These are phyloP conservation scores for Grosmannia huntii DNA, from an alignment of 2,329 filamentous ascomycete genomes.

Conservation along the genomic window DNA sequence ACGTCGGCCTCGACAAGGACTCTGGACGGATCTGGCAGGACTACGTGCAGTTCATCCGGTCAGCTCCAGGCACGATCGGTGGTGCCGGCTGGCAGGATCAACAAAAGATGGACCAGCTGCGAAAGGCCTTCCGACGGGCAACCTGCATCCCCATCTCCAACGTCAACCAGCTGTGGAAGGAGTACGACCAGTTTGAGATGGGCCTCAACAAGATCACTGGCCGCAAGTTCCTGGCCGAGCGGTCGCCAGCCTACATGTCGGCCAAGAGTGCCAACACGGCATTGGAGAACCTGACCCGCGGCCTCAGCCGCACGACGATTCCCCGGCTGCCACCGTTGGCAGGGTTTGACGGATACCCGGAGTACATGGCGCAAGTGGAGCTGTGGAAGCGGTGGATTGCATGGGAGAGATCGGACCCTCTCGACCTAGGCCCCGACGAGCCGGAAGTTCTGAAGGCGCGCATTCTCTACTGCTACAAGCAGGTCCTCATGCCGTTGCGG, in stretches of 20 bases:
- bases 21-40: conserved; percentile 86
- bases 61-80: conserved; percentile 71
- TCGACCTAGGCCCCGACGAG: conserved; percentile 78
- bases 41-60: conserved; percentile 87
- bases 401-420: conserved; percentile 88
- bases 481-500: conserved; percentile 80
- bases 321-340: conserved; percentile 70
- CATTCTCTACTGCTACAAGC: conserved; percentile 82
- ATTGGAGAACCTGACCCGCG: conserved; percentile 75
- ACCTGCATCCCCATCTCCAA: conserved; percentile 76
- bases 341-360: conserved; percentile 76
- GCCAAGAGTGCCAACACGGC: conserved; percentile 83
- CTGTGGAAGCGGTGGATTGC: conserved; percentile 89
- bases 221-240: conserved; percentile 87
- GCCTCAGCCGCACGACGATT: conserved; percentile 62
- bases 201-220: conserved; percentile 85
- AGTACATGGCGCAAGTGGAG: conserved; percentile 72
- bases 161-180: conserved; percentile 82
- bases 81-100: conserved; percentile 90
- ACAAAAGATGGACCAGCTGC: conserved; percentile 91
- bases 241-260: conserved; percentile 89
- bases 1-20: conserved; percentile 84
- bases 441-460: conserved; percentile 60
- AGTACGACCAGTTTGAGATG: conserved; percentile 96
- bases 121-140: conserved; percentile 85